Evolutionary conservation across 2,329 filamentous ascomycete species (phyloP), one percentile per base, ranked within the genome.

Genomic region (Fusarium sp.): DNA sequence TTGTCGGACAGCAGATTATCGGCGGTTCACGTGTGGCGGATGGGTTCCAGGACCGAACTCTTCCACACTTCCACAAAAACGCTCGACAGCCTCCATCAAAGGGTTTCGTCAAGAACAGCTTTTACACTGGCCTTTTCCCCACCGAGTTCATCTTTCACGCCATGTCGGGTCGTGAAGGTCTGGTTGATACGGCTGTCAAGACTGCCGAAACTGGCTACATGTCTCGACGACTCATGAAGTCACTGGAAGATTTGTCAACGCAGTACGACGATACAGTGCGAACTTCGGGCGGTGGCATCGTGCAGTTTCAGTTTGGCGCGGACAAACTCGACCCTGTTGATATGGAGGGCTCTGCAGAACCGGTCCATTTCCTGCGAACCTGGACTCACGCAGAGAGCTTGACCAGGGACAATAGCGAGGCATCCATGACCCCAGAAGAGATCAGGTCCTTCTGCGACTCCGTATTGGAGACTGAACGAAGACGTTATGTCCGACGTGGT

Each of bases 141-240:
- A 95, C 94, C 0, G 96, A 99, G 79, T 98, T 99, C 82, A 89
- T 98, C 66, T 98, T 99, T 84, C 96, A 99, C 89, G 96, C 96
- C 76, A 98, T 98, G 85, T 98, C 95, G 78, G 96, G 96, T 78
- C 93, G 96, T 91, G 96, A 98, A 90, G 96, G 96, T 90, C 86
- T 99, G 76, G 95, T 99, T 79, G 96, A 99, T 89, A 99, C 96
- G 3, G 96, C 96, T 70, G 96, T 98, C 85, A 99, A 99, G 86
- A 99, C 96, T 62, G 96, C 96, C 62, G 96, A 99, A 83, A 99
- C 96, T 13, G 96, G 96, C 74, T 99, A 99, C 85, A 99, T 99
- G 96, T 98, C 96, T 72, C 92, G 96, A 84, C 92, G 96, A 76
- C 83, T 99, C 80, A 99, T 99, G 96, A 99, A 99, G 84, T 98